Percentiles rank a stretch among this genome's conserved stretches.
These are phyloP conservation scores for Aspergillus ochraceus DNA, from an alignment of 2,329 filamentous ascomycete genomes.

Conservation along the genomic window DNA sequence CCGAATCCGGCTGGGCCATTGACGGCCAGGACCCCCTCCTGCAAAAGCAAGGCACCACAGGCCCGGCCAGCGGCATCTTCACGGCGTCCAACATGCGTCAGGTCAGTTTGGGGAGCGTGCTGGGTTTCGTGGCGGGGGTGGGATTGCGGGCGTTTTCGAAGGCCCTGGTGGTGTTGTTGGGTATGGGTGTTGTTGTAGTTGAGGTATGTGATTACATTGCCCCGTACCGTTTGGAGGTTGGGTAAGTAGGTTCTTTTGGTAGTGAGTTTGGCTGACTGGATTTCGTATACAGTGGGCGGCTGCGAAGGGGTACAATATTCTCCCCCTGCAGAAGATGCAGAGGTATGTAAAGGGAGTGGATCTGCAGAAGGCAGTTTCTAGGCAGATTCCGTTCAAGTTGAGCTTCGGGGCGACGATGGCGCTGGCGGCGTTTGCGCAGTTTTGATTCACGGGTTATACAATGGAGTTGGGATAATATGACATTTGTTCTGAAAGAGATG, in stretches of 20 bases:
- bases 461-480: neutral
- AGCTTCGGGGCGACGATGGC: conserved; percentile 49
- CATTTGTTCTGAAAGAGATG: neutral
- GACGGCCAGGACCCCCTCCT: conserved; percentile 21
- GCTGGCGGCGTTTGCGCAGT: conserved; percentile 47
- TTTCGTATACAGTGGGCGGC: conserved; percentile 40
- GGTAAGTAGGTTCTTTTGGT: no score
- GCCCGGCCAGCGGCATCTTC: conserved; percentile 23
- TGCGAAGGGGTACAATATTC: conserved; percentile 47
- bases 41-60: conserved; percentile 28
- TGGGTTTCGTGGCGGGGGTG: conserved; percentile 45
- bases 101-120: conserved; percentile 46
- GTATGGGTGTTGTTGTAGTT: conserved; percentile 44
- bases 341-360: conserved; percentile 43
- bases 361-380: conserved; percentile 37
- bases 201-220: conserved; percentile 35
- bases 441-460: conserved; percentile 21
- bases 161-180: conserved; percentile 44
- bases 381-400: conserved; percentile 47
- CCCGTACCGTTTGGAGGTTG: no score
- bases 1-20: conserved; percentile 29
- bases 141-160: conserved; percentile 47
- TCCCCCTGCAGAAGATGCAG: conserved; percentile 43
- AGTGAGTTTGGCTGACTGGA: neutral
- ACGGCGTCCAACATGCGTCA: conserved; percentile 42